Evolutionary conservation across 2,329 filamentous ascomycete genomes (phyloP), one percentile per base, ranked within the genome.

Genomic region (Penicillium sp.): DNA sequence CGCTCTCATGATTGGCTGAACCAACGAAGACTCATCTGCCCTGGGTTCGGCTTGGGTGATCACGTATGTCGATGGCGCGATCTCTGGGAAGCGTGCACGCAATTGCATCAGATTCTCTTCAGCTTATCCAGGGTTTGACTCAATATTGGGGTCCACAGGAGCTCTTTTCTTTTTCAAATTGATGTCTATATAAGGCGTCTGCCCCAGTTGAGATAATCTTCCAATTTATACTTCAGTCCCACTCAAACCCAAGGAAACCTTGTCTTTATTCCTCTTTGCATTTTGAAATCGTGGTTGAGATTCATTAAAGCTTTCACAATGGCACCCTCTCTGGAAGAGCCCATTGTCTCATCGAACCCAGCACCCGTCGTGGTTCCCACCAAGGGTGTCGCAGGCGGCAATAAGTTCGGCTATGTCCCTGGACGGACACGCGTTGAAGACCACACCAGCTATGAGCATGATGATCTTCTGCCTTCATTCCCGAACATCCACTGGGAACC

Each of bases 401-500:
- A 73, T 59, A 71, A 71, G 48, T 67, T 78, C 51, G 70, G 70
- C 35, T 82, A 82, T 59, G 68, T 76, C 9, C 82, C 82, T 8
- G 82, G 82, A 42, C 76, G 78, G 11, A 80, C 79, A 10, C 52
- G 62, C 24, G 70, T 81, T 31, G 69, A 81, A 59, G 63, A 74
- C 21, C 77, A 83, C 56, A 74, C 79, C 14, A 70, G 77, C 53
- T 84, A 85, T 64, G 74, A 80, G 43, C 75, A 82, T 58, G 79
- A 84, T 33, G 76, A 84, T 51, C 75, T 86, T 8, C 74, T 77
- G 8, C 82, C 82, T 19, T 74, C 68, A 9, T 85, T 85, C 60
- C 82, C 83, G 3, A 74, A 83, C 22, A 62, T 84, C 56, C 74
- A 78, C 19, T 85, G 82, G 82, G 74, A 75, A 1, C 73, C 79